Base-by-base conservation (phyloP, 2,329 filamentous ascomycete genomes). In the Penicillium sp. region DNA sequence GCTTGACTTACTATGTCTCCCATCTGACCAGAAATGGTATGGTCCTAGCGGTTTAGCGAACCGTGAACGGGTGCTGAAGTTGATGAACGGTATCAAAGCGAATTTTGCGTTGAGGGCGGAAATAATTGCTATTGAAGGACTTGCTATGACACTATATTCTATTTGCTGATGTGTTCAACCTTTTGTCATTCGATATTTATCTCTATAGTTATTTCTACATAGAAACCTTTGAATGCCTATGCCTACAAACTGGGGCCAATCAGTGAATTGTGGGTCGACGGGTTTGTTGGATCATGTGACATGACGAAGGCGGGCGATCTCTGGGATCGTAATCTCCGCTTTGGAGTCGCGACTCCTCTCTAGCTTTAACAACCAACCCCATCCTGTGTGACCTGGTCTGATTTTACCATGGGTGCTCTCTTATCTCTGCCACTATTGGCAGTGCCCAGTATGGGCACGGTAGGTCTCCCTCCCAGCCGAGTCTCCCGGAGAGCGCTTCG, bases 381-480 rank as follows among this genome's bases (percentile, higher is more conserved):
- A 15, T 44, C 8, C 23, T 31, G 29, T 39, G 15, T 18, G 35
- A 23, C 25, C 20, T n/a, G 29, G 27, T 12, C 38, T 23, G 10
- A 41, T 29, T 27, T 37, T 60, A 74, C 54, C 46, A 98, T 98
- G 93, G 93, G 93, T 66, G 92, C 89, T 60, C 76, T 95, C 64
- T 80, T 98, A 47, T 96, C 92, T 55, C 72, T 98, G 54, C 93
- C 93, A 60, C 78, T 98, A 56, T 76, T 98, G 73, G 91, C 89
- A 60, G 72, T 98, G 59, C 93, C 93, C 56, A 89, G 89, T 75
- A 75, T 88, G 60, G 82, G 88, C 70, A 89, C 90, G 47, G 89
- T 97, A 84, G 56, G 87, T 79, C 42, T 38, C 33, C 10, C 12
- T 27, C 24, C 6, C 12, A 28, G 27, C 47, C 44, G 47, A 39